Conservation (phyloP, 306 rosid genomes). For the Biancaea sappan region DNA sequence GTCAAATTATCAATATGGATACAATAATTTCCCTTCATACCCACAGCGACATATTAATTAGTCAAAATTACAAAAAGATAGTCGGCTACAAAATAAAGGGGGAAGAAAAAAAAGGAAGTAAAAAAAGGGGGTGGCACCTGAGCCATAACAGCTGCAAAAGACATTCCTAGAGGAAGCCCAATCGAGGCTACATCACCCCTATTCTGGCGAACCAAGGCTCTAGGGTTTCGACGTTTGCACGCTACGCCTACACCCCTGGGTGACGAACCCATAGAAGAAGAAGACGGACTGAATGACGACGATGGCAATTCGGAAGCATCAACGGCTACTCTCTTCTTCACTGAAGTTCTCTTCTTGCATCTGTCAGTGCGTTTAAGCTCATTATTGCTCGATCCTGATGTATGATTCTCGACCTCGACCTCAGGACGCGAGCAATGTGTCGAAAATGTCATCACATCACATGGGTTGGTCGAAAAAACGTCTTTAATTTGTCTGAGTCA, state of each 20-base stretch:
- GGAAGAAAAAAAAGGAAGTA: neutral
- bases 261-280: conserved; percentile 30
- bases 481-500: too few species aligned
- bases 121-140: conserved; percentile 47
- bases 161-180: conserved; percentile 84
- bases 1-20: too few species aligned
- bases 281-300: neutral
- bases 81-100: neutral
- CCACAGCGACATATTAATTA: neutral
- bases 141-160: conserved; percentile 75
- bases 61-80: neutral
- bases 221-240: conserved; percentile 65
- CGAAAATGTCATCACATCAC: too few species aligned
- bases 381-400: neutral
- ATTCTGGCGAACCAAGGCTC: conserved; percentile 44
- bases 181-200: conserved; percentile 49
- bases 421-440: conserved; percentile 22
- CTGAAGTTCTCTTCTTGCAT: conserved; percentile 15
- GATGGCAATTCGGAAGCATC: conserved; percentile 43
- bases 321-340: conserved; percentile 16
- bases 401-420: conserved; percentile 31
- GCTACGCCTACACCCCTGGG: conserved; percentile 37
- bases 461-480: too few species aligned
- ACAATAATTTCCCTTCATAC: too few species aligned
- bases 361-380: conserved; percentile 4